Evolutionary conservation across 306 rosid genomes (phyloP).

Genomic region (Pachyrhizus erosus): DNA sequence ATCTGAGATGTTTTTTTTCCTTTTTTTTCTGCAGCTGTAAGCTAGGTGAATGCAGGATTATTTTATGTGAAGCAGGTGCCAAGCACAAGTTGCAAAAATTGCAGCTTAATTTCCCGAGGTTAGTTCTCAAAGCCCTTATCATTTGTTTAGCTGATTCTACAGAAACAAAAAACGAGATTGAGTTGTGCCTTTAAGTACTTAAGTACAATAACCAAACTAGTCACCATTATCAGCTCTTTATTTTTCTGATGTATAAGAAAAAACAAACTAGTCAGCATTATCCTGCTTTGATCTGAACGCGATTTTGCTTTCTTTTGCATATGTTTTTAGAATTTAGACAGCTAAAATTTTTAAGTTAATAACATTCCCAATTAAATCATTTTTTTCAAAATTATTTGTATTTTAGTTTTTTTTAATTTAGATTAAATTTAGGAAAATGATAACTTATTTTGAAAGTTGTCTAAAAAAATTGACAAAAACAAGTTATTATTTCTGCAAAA

Average conservation of each 20-base stretch:
- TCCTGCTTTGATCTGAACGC: slow-evolving; percentile 15
- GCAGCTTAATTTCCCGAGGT: slow-evolving; percentile 96
- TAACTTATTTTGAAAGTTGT: background rate
- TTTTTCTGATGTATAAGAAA: no score
- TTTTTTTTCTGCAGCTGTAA: slow-evolving; percentile 64
- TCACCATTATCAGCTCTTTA: slow-evolving; percentile 25
- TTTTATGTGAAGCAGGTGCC: slow-evolving; percentile 88
- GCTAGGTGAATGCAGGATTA: slow-evolving; percentile 86
- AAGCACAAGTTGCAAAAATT: slow-evolving; percentile 88
- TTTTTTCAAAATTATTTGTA: background rate
- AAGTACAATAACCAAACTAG: background rate
- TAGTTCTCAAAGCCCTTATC: slow-evolving; percentile 41
- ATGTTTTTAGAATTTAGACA: background rate
- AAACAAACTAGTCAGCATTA: background rate
- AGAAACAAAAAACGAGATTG: background rate
- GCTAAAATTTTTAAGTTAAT: background rate
- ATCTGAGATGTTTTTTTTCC: background rate
- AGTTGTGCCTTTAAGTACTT: background rate
- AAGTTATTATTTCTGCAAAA: background rate
- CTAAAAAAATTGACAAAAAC: background rate
- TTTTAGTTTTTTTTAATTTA: background rate
- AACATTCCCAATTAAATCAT: background rate
- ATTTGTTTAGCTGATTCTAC: background rate
- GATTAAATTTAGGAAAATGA: background rate
- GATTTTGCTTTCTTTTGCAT: background rate